Conservation (phyloP, 2,329 filamentous ascomycete genomes). For the Aspergillus sclerotialis region DNA sequence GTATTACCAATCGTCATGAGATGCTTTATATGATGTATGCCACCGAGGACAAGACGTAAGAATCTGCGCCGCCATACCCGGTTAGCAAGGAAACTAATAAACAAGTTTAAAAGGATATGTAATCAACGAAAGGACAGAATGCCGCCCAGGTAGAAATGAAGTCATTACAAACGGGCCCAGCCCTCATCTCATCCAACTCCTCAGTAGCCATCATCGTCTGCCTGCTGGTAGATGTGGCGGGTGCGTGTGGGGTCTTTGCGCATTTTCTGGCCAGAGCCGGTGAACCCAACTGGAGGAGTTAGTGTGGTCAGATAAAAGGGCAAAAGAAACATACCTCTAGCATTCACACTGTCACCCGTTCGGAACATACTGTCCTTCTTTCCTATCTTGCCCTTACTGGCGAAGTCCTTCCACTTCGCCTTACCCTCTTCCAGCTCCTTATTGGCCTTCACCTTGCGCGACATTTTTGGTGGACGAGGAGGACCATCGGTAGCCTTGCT, state of each 20-base stretch:
- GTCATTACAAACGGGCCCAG: no score
- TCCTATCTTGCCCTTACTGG: conserved; percentile 59
- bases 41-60: no score
- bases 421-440: conserved; percentile 88
- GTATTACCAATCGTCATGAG: no score
- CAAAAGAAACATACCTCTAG: conserved; percentile 59
- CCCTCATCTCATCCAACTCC: no score
- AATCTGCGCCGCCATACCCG: no score
- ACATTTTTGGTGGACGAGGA: conserved; percentile 58
- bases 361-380: conserved; percentile 98
- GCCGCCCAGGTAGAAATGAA: no score
- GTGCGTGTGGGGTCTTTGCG: conserved; percentile 78
- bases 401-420: conserved; percentile 92
- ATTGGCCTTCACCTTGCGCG: conserved; percentile 76
- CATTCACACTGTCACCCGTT: conserved; percentile 77
- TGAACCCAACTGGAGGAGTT: conserved; percentile 71
- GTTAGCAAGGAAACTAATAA: no score
- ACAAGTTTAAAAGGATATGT: no score
- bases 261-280: conserved; percentile 91
- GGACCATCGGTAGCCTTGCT: conserved; percentile 57
- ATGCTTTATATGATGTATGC: no score
- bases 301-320: conserved; percentile 16
- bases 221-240: conserved; percentile 77
- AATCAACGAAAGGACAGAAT: no score
- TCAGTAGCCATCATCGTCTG: conserved; percentile 57